These are phyloP conservation scores for Phaeomoniella chlamydospora DNA, from an alignment of 2,329 filamentous ascomycete genomes.

Conservation along the genomic window DNA sequence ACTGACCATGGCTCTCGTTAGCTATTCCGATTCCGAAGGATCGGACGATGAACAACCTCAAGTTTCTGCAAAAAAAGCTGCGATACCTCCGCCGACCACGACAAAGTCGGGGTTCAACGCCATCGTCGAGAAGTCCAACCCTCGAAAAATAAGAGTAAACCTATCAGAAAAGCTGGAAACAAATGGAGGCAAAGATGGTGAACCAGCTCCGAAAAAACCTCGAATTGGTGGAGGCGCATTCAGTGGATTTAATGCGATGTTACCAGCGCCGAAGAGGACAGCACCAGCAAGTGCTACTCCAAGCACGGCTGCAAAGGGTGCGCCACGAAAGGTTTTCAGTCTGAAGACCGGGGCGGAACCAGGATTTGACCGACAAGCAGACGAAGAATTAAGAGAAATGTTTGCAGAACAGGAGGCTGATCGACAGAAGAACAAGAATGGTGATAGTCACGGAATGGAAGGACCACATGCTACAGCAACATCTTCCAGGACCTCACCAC, in stretches of 20 bases:
- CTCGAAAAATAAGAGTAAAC: constrained; percentile 71
- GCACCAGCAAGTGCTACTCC: constrained; percentile 13
- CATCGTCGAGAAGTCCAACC: constrained; percentile 66
- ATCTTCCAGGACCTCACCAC: constrained; percentile 24
- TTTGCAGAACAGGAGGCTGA: constrained; percentile 22
- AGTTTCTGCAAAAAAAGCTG: constrained; percentile 16
- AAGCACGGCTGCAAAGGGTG: constrained; percentile 18
- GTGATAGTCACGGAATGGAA: constrained; percentile 4
- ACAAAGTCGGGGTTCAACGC: constrained; percentile 56
- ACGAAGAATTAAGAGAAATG: constrained; percentile 19
- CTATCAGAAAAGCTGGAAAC: constrained; percentile 43
- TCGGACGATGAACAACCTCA: constrained; percentile 45
- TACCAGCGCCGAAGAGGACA: constrained; percentile 64
- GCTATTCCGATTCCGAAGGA: constrained; percentile 66
- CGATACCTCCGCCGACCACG: constrained; percentile 11
- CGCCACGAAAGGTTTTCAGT: constrained; percentile 46
- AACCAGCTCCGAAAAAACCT: constrained; percentile 57
- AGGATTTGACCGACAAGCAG: constrained; percentile 57
- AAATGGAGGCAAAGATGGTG: constrained; percentile 22
- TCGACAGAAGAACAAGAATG: constrained; percentile 13
- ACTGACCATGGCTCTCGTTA: constrained; percentile 71
- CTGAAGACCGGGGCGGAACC: constrained; percentile 74
- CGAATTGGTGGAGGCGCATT: constrained; percentile 53
- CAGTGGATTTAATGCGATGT: constrained; percentile 69
- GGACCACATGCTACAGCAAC: constrained; percentile 4